Conservation (phyloP, 2,329 filamentous ascomycete genomes). For the Fusarium anguioides region DNA sequence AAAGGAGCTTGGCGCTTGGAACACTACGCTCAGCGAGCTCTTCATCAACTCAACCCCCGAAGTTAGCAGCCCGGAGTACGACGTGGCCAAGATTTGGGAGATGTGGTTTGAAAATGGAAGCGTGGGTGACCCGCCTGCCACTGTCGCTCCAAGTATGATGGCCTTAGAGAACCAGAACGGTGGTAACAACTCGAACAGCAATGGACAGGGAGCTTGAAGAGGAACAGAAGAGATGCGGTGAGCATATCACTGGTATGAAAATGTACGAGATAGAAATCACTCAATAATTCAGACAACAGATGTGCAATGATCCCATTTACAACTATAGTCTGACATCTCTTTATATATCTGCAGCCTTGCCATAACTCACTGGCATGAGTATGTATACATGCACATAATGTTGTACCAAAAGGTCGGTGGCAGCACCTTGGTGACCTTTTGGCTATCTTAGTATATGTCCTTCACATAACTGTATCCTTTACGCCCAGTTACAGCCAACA, state of each 20-base stretch:
- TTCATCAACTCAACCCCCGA: slow-evolving; percentile 7
- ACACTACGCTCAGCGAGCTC: slow-evolving; percentile 5
- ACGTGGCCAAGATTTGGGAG: slow-evolving; percentile 1
- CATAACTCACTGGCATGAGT: background rate
- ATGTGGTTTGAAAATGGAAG: background rate
- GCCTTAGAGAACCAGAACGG: background rate
- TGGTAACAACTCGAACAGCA: background rate
- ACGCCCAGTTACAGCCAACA: background rate
- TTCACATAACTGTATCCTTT: background rate
- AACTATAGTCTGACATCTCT: background rate
- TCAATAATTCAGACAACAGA: background rate
- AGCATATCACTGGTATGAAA: background rate
- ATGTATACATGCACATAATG: too few species aligned
- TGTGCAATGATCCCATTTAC: background rate
- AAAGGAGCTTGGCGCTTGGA: slow-evolving; percentile 19
- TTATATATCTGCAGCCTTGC: too few species aligned
- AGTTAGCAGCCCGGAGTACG: slow-evolving; percentile 1
- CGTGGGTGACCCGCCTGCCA: background rate
- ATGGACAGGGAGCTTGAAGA: background rate
- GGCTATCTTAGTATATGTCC: too few species aligned
- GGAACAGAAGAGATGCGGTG: too few species aligned
- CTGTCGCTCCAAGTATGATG: background rate
- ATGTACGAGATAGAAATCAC: background rate
- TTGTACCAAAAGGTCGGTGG: too few species aligned
- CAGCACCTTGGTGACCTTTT: too few species aligned